These are phyloP conservation scores for Fomitopsis pulvina DNA, from an alignment of 768 basidiomycete species.

Conservation along the genomic window DNA sequence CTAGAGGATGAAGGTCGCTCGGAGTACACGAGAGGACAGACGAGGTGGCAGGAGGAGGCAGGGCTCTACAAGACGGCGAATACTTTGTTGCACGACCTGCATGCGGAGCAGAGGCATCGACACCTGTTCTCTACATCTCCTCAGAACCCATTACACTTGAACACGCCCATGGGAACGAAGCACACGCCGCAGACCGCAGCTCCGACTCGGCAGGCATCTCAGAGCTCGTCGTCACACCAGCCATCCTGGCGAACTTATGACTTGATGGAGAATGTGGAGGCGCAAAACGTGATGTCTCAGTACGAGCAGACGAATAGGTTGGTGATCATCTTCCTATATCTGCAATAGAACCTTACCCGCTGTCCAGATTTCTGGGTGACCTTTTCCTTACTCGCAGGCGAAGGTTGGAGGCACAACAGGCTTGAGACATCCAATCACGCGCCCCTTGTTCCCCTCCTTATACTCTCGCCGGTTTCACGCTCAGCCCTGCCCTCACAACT, in stretches of 20 bases:
- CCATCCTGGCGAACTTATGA: not conserved
- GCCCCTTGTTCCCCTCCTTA: not conserved
- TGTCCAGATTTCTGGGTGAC: slow-evolving; percentile 50
- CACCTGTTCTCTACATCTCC: slow-evolving; percentile 29
- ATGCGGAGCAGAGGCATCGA: slow-evolving; percentile 61
- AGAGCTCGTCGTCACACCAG: not conserved
- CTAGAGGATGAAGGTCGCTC: slow-evolving; percentile 8
- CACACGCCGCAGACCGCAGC: not conserved
- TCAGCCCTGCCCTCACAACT: not conserved
- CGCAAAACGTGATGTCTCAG: slow-evolving; percentile 41
- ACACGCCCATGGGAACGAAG: not conserved
- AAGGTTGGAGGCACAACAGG: slow-evolving; percentile 1
- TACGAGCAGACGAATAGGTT: slow-evolving; percentile 67
- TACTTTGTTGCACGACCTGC: slow-evolving; percentile 61
- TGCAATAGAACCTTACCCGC: not conserved
- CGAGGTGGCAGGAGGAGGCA: slow-evolving; percentile 16
- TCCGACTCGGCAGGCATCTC: not conserved
- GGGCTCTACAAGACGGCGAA: slow-evolving; percentile 56
- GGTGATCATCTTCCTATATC: not conserved
- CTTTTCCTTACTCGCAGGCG: slow-evolving; percentile 57
- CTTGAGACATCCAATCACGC: not conserved
- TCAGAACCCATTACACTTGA: not conserved
- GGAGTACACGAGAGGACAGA: not conserved
- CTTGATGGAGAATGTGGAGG: slow-evolving; percentile 32
- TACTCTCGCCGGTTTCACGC: not conserved